phyloP scores from a whole-genome alignment of 2,329 filamentous ascomycete genomes.

The Colletotrichum musicola region DNA sequence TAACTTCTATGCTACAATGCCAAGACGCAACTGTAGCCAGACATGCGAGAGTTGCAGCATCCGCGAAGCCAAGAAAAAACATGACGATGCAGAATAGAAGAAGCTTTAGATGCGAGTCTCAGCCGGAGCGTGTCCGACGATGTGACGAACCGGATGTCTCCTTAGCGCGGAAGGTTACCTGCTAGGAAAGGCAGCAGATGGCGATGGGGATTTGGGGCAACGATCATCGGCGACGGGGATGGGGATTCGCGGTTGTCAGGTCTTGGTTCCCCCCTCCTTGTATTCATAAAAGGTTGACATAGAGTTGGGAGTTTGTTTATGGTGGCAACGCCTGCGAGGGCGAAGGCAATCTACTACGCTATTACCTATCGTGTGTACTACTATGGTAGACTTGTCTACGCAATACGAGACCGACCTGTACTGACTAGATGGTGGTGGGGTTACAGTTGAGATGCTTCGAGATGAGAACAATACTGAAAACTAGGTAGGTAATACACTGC shows the following conservation, averaged over 20 bases:
- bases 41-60: background rate
- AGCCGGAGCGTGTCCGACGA: background rate
- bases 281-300: background rate
- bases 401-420: too few species aligned
- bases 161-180: background rate
- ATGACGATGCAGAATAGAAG: background rate
- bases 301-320: slow-evolving; percentile 1
- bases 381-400: background rate
- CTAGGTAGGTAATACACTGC: too few species aligned
- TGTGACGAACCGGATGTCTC: background rate
- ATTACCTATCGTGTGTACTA: too few species aligned
- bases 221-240: background rate
- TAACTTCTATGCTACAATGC: too few species aligned
- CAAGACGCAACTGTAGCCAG: too few species aligned
- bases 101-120: background rate
- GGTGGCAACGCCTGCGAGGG: slow-evolving; percentile 1
- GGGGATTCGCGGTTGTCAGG: background rate
- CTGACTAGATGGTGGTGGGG: too few species aligned
- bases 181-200: background rate
- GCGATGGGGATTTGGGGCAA: background rate
- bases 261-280: background rate
- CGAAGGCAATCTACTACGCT: background rate
- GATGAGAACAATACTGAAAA: too few species aligned
- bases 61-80: background rate
- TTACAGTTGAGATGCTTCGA: too few species aligned